A percentile compares a stretch with the other conserved stretches of the same genome.
These are phyloP conservation scores for Fusarium nisikadoi DNA, from an alignment of 2,329 filamentous ascomycete genomes.

Conservation along the genomic window DNA sequence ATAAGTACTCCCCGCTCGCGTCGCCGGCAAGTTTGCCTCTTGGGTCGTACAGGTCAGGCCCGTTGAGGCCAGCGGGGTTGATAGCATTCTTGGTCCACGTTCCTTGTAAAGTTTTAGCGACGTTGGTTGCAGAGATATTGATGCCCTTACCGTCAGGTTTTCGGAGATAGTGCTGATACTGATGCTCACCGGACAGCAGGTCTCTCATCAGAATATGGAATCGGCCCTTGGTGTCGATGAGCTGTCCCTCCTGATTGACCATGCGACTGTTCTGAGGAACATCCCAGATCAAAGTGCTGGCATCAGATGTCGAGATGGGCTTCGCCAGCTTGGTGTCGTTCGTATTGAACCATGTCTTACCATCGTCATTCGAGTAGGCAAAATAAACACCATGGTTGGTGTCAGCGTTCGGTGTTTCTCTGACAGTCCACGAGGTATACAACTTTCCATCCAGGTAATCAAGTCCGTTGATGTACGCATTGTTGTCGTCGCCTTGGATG, in stretches of 20 bases:
- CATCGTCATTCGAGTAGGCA: conserved; percentile 32
- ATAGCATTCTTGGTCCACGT: conserved; percentile 32
- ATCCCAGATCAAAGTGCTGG: conserved; percentile 21
- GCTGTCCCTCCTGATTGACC: conserved; percentile 32
- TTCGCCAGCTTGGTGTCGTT: conserved; percentile 10
- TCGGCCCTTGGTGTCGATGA: conserved; percentile 15
- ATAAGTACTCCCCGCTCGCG: conserved; percentile 12
- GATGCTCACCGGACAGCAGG: conserved; percentile 8
- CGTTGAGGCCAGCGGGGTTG: conserved; percentile 13
- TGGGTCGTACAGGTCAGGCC: conserved; percentile 27
- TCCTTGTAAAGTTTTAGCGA: not conserved
- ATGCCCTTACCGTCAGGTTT: not conserved
- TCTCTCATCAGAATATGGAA: conserved; percentile 34
- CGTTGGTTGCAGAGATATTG: accelerated
- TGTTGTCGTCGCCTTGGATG: conserved; percentile 29
- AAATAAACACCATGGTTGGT: conserved; percentile 34
- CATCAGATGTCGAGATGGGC: conserved; percentile 21
- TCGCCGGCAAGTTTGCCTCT: conserved; percentile 32
- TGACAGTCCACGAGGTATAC: conserved; percentile 32
- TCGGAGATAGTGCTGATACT: conserved; percentile 29
- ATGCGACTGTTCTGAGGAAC: conserved; percentile 31
- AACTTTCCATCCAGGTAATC: conserved; percentile 24
- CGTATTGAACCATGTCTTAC: conserved; percentile 25
- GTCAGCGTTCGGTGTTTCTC: conserved; percentile 29
- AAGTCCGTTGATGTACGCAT: conserved; percentile 31